Evolutionary conservation across 176 grass and related monocot genomes (phyloP), one percentile per base, ranked within the genome.

Genomic region (Juncus inflexus): DNA sequence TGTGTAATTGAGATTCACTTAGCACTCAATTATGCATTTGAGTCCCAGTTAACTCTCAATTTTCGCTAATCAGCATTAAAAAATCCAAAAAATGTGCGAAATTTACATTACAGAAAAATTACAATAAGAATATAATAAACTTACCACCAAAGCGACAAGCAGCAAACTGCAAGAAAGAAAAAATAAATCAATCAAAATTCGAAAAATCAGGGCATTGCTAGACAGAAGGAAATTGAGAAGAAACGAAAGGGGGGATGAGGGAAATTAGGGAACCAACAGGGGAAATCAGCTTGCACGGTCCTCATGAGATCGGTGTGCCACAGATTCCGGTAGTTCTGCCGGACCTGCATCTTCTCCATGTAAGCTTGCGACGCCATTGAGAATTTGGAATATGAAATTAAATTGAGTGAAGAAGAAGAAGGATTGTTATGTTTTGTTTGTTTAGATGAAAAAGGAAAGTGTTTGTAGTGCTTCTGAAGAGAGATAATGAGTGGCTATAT

Each of bases 111-210:
- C 19, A 28, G 19, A 28, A 28, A 28, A 28, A 28, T 28, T 28
- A 28, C 19, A 28, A 28, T 28, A 28, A 28, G 1, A 28, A 28
- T n/a, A 28, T 28, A 28, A 28, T 28, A 28, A 28, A 72, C 84
- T 83, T 77, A 96, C 91, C 91, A 96, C 81, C 87, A 96, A n/a
- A 90, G 76, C 81, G 91, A 73, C 36, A 96, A 19, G 72, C 91
- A 96, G 81, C 91, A 96, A 76, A 53, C 91, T 96, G 87, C 87
- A 87, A 38, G 62, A 74, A 65, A 55, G 0, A 51, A 55, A 5
- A 3, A 14, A 50, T 42, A 5, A 13, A 62, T 74, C 35, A 80
- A 54, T 6, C 3, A 60, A 56, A 35, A 55, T 7, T 1, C 37
- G 9, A 9, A 4, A 55, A 60, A 65, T 9, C 12, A 39, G 49